phyloP scores from a whole-genome alignment of 768 basidiomycete species.

The Mycena olivaceomarginata region DNA sequence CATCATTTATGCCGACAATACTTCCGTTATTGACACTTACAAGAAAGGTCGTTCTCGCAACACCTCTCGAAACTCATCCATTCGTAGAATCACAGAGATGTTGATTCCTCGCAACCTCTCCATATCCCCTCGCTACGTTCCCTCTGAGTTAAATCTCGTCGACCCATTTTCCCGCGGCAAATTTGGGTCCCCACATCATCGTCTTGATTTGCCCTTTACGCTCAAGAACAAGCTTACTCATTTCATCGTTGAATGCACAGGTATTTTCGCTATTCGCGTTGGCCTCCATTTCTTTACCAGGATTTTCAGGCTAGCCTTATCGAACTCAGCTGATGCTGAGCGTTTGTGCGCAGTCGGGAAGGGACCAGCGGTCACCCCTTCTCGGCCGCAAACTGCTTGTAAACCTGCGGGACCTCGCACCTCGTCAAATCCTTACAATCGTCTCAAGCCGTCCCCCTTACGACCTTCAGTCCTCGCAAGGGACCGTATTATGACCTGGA shows the following conservation, averaged over 20 bases:
- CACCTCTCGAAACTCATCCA: background rate
- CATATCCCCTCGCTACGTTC: constrained; percentile 47
- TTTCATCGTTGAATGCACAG: constrained; percentile 35
- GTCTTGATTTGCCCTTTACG: constrained; percentile 16
- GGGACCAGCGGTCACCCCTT: constrained; percentile 25
- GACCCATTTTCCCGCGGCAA: constrained; percentile 53
- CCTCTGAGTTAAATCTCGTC: constrained; percentile 53
- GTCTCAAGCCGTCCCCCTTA: constrained; percentile 19
- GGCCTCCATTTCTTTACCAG: too few species aligned
- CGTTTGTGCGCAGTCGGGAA: constrained; percentile 13
- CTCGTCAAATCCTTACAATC: constrained; percentile 25
- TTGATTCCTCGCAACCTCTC: constrained; percentile 44
- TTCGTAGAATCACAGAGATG: constrained; percentile 27
- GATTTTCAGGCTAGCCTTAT: background rate
- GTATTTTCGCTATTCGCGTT: background rate
- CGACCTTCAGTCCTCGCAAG: background rate
- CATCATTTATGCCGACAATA: too few species aligned
- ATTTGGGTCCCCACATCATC: constrained; percentile 23
- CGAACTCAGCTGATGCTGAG: constrained; percentile 22
- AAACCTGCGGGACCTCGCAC: constrained; percentile 16
- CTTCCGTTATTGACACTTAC: background rate
- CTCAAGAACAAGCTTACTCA: constrained; percentile 42
- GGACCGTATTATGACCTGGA: background rate
- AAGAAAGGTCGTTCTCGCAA: constrained; percentile 18
- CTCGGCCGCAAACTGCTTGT: constrained; percentile 27